Evolutionary conservation across 192 early-diverging fungal genomes (phyloP), one percentile per base, ranked within the genome.

Genomic region (Diversispora epigaea): DNA sequence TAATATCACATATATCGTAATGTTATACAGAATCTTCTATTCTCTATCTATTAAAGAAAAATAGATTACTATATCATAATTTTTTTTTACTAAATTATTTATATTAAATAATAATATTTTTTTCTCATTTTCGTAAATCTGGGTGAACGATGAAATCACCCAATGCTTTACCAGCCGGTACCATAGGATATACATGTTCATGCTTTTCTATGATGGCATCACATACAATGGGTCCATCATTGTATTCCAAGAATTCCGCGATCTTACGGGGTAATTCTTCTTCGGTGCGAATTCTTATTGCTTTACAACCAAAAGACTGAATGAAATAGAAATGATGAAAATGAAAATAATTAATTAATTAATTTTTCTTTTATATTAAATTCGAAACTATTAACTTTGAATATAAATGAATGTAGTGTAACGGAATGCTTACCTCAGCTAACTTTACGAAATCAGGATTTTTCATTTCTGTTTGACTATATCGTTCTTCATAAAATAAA

Each of bases 391-490:
- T 32, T 32, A 32, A 32, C 25, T 32, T 4, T 17, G n/a, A 50
- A 50, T 11, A 43, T 57, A 49, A 78, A 3, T n/a, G 78, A 50
- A 62, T n/a, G n/a, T n/a, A n/a, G 19, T 78, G 4, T 57, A 65
- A 55, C 19, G 47, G 75, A 80, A 17, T 45, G 39, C 50, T 68
- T 45, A 68, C 78, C 82, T 98, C 97, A 55, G 97, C 94, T 39
- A 99, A 86, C 84, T 98, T 96, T 74, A 96, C 94, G 87, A 99
- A 99, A 80, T 99, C 94, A 25, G 97, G 97, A 84, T 99, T 98
- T 78, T 84, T 85, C 97, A 99, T 99, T 41, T 81, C 82, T 3
- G 97, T 98, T 58, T 90, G 94, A 61, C 94, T 95, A 79, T 97
- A 96, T 70, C 97, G 91, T 84, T 97, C 89, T 78, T 96, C 92